phyloP scores from a whole-genome alignment of 2,329 filamentous ascomycete species.

The Exophiala lecanii-corni region DNA sequence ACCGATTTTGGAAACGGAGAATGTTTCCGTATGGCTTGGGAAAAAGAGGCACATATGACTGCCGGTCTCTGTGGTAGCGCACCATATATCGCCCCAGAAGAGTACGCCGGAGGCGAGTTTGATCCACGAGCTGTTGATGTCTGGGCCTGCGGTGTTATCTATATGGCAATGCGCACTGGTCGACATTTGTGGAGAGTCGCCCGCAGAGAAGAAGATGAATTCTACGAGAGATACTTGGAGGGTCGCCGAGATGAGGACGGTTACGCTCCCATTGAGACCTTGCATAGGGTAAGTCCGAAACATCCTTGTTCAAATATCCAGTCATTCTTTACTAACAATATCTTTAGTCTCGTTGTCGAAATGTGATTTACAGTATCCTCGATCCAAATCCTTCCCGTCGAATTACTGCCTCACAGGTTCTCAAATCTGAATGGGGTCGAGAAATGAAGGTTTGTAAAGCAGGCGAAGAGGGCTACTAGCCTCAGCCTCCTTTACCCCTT shows the following conservation, averaged over 20 bases:
- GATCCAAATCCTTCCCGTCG: conserved; percentile 89
- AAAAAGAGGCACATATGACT: conserved; percentile 97
- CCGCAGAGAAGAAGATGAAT: conserved; percentile 94
- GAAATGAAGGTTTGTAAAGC: conserved; percentile 97
- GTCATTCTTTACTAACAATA: conserved; percentile 14
- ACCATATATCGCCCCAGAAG: conserved; percentile 94
- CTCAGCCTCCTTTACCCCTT: too few relatives aligned
- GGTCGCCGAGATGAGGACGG: conserved; percentile 91
- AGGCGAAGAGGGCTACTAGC: conserved; percentile 84
- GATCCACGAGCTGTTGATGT: conserved; percentile 96
- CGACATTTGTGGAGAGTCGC: conserved; percentile 96
- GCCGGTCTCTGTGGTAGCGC: conserved; percentile 93
- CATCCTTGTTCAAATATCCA: background rate
- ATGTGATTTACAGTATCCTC: conserved; percentile 97
- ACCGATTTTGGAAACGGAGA: conserved; percentile 99
- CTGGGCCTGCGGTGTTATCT: conserved; percentile 97
- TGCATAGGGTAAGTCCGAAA: conserved; percentile 72
- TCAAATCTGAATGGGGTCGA: conserved; percentile 97
- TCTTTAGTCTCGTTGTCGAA: conserved; percentile 82
- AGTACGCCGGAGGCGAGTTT: conserved; percentile 92
- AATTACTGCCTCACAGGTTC: conserved; percentile 90
- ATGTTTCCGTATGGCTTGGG: conserved; percentile 99
- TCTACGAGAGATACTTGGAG: conserved; percentile 89
- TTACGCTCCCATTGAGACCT: conserved; percentile 90
- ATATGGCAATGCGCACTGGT: conserved; percentile 98